Conservation (phyloP, 2,329 filamentous ascomycete genomes). For the Metarhizium guizhouense region DNA sequence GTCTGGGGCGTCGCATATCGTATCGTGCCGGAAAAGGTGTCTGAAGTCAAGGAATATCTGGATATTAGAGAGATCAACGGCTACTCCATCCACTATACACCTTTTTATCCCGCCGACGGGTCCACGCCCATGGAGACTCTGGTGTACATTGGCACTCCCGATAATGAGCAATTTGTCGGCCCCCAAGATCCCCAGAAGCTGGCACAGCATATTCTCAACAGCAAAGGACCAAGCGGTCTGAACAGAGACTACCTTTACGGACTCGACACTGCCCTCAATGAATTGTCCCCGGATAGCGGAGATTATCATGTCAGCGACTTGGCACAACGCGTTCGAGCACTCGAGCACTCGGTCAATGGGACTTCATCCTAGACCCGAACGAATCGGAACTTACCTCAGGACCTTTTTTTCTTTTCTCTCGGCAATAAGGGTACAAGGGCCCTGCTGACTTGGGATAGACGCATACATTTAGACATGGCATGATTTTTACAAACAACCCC, state of each 20-base stretch:
- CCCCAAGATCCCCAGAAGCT: conserved; percentile 70
- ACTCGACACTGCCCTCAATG: conserved; percentile 65
- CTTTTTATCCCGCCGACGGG: conserved; percentile 53
- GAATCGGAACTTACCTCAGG: neutral
- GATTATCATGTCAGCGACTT: conserved; percentile 83
- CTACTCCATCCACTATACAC: conserved; percentile 86
- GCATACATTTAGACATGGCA: conserved; percentile 1
- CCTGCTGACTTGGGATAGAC: neutral
- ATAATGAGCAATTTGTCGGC: conserved; percentile 86
- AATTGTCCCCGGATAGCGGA: conserved; percentile 64
- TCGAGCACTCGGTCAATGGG: conserved; percentile 27
- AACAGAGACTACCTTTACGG: conserved; percentile 85
- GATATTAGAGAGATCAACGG: conserved; percentile 97
- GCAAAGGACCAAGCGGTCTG: conserved; percentile 74
- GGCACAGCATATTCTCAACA: conserved; percentile 70
- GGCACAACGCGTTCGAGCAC: conserved; percentile 57
- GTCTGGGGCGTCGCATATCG: conserved; percentile 95
- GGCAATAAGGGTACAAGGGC: neutral
- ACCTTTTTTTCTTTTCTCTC: neutral
- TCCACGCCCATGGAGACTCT: conserved; percentile 43
- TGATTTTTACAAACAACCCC: neutral
- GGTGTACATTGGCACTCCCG: conserved; percentile 90
- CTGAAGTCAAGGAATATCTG: conserved; percentile 79
- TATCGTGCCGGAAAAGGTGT: conserved; percentile 61
- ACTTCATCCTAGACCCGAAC: neutral